Base-by-base conservation (phyloP, 768 basidiomycete species). In the Rhodotorula taiwanensis region DNA sequence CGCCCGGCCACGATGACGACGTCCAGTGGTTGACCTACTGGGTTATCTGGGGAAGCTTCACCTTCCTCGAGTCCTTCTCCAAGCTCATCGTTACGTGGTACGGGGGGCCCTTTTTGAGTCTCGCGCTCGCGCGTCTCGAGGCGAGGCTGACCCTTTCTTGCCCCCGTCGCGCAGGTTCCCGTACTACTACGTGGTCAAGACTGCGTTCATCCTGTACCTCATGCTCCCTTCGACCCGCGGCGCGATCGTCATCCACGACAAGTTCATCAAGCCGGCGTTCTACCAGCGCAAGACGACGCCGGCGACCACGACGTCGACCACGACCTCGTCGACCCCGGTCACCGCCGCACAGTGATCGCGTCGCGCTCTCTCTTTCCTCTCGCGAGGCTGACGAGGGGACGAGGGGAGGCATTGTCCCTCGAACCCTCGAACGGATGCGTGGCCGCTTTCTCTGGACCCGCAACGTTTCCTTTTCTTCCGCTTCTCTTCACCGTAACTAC, bases 21-120 rank as follows among this genome's bases (percentile, higher is more conserved):
- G 80, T 87, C 72, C 92, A 95, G 78, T 97, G 92, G 92, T 81
- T 97, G 74, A 94, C 93, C 4, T 98, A 98, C 81, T 98, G 94
- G 94, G 82, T 89, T 74, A 82, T 94, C 57, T 93, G 95, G 71
- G 91, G 90, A 58, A 85, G 63, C 77, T 86, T 95, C 83, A 94
- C 87, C 80, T 89, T 95, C 78, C 72, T 88, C 64, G 94, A 97
- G 79, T 86, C 83, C 73, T 81, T 94, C 71, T 80, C 89, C 67
- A 83, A 87, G 55, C 63, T 87, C 64, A 82, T 95, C 64, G 84
- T 97, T 69, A 90, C 93, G 80, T 98, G 92, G 74, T 73, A 43
- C 72, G 76, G 66, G n/a, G n/a, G n/a, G n/a, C n/a, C n/a, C n/a
- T n/a, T n/a, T n/a, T n/a, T n/a, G n/a, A n/a, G n/a, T n/a, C n/a